Evolutionary conservation across 73 alveolate species (phyloP), one percentile per base, ranked within the genome.

Genomic region (Paramecium tetraurelia): DNA sequence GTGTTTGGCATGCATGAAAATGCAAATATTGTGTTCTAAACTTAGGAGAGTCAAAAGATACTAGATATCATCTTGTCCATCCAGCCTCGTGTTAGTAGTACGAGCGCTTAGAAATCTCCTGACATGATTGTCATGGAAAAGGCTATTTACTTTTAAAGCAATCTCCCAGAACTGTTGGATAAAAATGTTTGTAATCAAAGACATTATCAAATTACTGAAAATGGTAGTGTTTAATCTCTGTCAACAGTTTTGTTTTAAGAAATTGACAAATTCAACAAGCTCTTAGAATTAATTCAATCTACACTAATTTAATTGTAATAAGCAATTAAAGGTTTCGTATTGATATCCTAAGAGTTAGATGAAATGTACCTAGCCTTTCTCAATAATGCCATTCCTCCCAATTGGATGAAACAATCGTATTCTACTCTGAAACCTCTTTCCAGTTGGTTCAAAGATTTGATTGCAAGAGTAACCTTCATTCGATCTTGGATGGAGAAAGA

Each of bases 1-100:
- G 98, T 99, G 58, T 98, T 99, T 92, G 99, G 99, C 4, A 96
- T 99, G 99, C 99, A 99, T 85, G 97, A 98, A 93, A 99, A 99
- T 93, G 99, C 99, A 4, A 99, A 98, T 95, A 97, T 99, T 53
- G 97, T 99, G 58, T 97, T 97, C 70, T 96, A 98, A 86, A 96
- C 96, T 38, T 96, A 98, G 85, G 98, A 96, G 86, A 94, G 97
- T 71, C 95, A 95, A 41, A 97, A 97, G 85, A 92, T 97, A 58
- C 89, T 98, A 53, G 95, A 94, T 22, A 98, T 99, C 3, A 88
- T 98, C 3, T 86, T 98, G 22, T 95, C 96, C 31, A 97, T 98
- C 38, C 96, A 98, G 85, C 99, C 99, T 43, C 96, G 99, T 94
- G 92, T 95, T 20, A 50, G 98, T 11, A 63, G 85, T 83, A 44